These are phyloP conservation scores for Xylaria longipes DNA, from an alignment of 495 filamentous ascomycete genomes.

Conservation along the genomic window DNA sequence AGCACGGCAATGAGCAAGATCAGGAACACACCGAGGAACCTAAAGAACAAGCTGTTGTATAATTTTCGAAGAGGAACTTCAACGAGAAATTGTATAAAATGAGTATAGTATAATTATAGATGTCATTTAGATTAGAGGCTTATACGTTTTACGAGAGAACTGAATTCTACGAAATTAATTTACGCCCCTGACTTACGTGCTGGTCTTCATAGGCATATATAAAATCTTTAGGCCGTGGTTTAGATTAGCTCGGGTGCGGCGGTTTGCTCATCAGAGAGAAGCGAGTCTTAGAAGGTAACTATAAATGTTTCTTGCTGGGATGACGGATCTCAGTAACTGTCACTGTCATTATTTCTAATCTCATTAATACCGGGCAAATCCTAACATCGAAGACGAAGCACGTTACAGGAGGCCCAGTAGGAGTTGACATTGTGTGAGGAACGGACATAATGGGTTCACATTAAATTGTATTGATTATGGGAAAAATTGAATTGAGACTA, in stretches of 20 bases:
- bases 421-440: background rate
- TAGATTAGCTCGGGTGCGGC: no score
- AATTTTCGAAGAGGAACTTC: background rate
- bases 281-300: background rate
- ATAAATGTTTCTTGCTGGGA: background rate
- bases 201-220: no score
- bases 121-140: no score
- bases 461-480: background rate
- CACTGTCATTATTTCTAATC: background rate
- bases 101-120: no score
- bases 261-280: background rate
- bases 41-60: background rate
- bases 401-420: background rate
- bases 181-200: no score
- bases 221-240: no score
- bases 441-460: background rate
- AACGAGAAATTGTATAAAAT: background rate
- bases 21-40: constrained; percentile 17
- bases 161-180: background rate
- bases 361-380: background rate
- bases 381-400: background rate
- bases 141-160: background rate
- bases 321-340: background rate
- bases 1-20: constrained; percentile 19
- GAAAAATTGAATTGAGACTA: background rate